Percentiles rank a stretch among this genome's conserved stretches.
Conservation (phyloP, 345 rosid species). For the Citrus hindsii region DNA sequence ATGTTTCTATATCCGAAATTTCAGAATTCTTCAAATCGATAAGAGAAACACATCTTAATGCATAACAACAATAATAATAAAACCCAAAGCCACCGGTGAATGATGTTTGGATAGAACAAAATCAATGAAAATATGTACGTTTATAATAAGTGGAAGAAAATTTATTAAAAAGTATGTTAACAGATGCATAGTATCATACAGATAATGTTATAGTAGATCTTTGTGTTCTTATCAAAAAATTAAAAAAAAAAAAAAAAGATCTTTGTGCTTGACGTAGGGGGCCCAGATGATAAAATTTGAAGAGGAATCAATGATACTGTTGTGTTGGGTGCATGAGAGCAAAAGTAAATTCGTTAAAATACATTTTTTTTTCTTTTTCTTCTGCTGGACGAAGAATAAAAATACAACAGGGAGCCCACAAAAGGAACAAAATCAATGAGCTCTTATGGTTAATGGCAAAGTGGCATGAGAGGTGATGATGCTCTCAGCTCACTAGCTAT, state of each 20-base stretch:
- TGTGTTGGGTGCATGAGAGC: conserved; percentile 12
- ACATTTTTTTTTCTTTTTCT: neutral
- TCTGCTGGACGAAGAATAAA: conserved; percentile 15
- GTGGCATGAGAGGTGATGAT: conserved; percentile 52
- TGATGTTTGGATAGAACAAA: no score
- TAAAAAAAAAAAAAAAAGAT: no score
- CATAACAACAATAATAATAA: no score
- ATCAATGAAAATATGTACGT: no score
- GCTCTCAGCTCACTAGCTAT: conserved; percentile 15
- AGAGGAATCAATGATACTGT: conserved; percentile 23
- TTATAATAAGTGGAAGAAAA: no score
- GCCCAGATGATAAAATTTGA: conserved; percentile 18
- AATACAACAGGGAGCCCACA: conserved; percentile 45
- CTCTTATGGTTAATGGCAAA: conserved; percentile 39
- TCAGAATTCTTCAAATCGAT: no score
- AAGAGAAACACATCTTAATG: no score
- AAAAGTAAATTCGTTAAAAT: neutral
- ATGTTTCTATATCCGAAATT: no score
- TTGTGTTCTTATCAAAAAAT: neutral
- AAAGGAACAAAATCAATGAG: conserved; percentile 50
- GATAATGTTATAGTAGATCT: neutral
- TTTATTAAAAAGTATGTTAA: no score
- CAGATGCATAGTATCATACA: no score
- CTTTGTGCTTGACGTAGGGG: conserved; percentile 2
- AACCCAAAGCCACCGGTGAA: no score